Evolutionary conservation across 768 basidiomycete genomes (phyloP).

Genomic region (Ramaria rubella): DNA sequence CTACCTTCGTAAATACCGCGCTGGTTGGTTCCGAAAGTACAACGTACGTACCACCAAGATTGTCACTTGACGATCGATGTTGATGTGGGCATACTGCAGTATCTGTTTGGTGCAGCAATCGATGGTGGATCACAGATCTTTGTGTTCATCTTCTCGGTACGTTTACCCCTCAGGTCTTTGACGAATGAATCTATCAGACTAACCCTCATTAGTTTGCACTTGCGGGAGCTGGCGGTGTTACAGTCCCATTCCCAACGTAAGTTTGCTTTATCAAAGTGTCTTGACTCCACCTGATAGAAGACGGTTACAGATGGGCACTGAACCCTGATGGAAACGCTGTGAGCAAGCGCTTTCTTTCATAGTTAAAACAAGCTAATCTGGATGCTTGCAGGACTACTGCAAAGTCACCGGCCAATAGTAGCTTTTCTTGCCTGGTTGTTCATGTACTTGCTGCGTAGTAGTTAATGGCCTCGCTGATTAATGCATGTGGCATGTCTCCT

Average conservation of each 20-base stretch:
- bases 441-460: too few species aligned
- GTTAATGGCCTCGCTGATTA: too few species aligned
- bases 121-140: slow-evolving; percentile 63
- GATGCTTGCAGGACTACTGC: slow-evolving; percentile 3
- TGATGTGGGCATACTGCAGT: slow-evolving; percentile 42
- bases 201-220: slow-evolving; percentile 6
- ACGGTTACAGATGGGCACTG: slow-evolving; percentile 5
- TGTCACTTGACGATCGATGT: not conserved
- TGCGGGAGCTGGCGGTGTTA: not conserved
- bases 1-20: slow-evolving; percentile 50
- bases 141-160: slow-evolving; percentile 47
- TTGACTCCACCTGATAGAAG: not conserved
- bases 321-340: slow-evolving; percentile 6
- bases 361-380: not conserved
- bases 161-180: not conserved
- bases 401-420: slow-evolving; percentile 6
- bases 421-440: too few species aligned
- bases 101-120: slow-evolving; percentile 57
- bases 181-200: not conserved
- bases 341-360: not conserved
- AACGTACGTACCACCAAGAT: not conserved
- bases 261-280: not conserved
- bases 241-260: slow-evolving; percentile 7
- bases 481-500: too few species aligned
- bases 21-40: slow-evolving; percentile 53